Evolutionary conservation across 2,329 filamentous ascomycete species (phyloP), one percentile per base, ranked within the genome.

Genomic region (Penicillium sp.): DNA sequence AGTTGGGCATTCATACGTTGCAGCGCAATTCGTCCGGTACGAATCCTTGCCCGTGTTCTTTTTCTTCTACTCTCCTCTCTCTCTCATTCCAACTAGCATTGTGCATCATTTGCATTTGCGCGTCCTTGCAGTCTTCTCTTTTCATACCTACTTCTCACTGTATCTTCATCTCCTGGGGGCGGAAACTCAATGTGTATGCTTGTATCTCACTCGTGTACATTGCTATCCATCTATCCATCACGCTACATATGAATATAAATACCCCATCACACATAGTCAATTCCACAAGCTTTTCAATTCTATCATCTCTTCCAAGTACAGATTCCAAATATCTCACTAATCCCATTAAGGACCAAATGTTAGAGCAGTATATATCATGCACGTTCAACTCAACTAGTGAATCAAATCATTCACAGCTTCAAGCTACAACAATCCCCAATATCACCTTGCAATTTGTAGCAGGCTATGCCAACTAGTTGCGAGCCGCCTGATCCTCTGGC

Each of bases 21-120:
- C 53, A 60, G 43, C 25, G 41, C 42, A 31, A 38, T 47, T 51
- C 54, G 62, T 61, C 62, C 36, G 61, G 62, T 48, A 63, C 60
- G 43, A 33, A 47, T 49, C 25, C 15, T 48, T 54, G 49, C 47
- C 42, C 12, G 5, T 49, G 29, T 31, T 31, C 17, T 23, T 33
- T 33, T 41, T 36, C 23, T 25, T 23, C n/a, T 23, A 44, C 31
- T 51, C 53, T 19, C 19, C 25, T 33, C 53, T 35, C 25, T n/a
- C 19, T 19, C n/a, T 38, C 45, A 35, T 53, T 29, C 35, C 49
- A 53, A 42, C 49, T 53, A 42, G 49, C 45, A 49, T 49, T 7
- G 23, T 42, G 35, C 42, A 58, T 33, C 29, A 15, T 43, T 55
- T 25, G 53, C 53, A 52, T 55, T 17, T 50, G 45, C 27, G 38